Percentiles rank a stretch among this genome's conserved stretches.
These are phyloP conservation scores for Tilletia caries DNA, from an alignment of 1,284 basidiomycete species.

Conservation along the genomic window DNA sequence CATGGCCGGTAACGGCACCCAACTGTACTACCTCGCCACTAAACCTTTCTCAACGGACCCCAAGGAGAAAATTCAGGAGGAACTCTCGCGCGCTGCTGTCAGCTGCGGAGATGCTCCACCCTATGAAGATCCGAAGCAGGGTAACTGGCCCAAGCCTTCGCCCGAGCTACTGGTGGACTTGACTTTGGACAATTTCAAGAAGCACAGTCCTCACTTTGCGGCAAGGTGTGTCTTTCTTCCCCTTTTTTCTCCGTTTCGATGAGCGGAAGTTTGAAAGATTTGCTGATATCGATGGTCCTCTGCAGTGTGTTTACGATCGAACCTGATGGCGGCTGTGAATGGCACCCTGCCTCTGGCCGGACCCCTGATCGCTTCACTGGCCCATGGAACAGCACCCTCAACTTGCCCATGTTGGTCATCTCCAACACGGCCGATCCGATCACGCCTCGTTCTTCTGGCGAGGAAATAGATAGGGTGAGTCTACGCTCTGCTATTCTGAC, in stretches of 20 bases:
- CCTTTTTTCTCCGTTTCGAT: background rate
- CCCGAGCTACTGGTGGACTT: background rate
- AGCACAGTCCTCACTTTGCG: conserved; percentile 5
- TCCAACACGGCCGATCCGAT: conserved; percentile 29
- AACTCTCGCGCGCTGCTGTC: conserved; percentile 24
- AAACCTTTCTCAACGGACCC: background rate
- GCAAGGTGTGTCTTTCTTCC: background rate
- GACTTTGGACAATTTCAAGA: background rate
- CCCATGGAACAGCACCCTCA: conserved; percentile 24
- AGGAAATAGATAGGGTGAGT: conserved; percentile 19
- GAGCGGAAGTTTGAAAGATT: background rate
- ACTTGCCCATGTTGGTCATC: conserved; percentile 25
- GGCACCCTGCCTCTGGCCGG: conserved; percentile 8
- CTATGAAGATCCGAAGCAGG: conserved; percentile 3
- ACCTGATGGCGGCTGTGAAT: conserved; percentile 10
- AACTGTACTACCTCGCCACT: conserved; percentile 19
- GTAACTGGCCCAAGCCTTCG: background rate
- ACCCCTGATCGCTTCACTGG: conserved; percentile 15
- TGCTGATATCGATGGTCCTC: too few species aligned
- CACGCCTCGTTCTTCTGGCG: conserved; percentile 22
- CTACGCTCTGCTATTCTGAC: background rate
- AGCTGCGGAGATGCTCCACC: conserved; percentile 24
- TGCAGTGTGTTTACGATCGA: conserved; percentile 1
- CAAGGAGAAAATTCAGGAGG: conserved; percentile 13
- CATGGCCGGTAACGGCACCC: conserved; percentile 41